These are phyloP conservation scores for Sporothrix globosa DNA, from an alignment of 2,329 filamentous ascomycete species.

Conservation along the genomic window DNA sequence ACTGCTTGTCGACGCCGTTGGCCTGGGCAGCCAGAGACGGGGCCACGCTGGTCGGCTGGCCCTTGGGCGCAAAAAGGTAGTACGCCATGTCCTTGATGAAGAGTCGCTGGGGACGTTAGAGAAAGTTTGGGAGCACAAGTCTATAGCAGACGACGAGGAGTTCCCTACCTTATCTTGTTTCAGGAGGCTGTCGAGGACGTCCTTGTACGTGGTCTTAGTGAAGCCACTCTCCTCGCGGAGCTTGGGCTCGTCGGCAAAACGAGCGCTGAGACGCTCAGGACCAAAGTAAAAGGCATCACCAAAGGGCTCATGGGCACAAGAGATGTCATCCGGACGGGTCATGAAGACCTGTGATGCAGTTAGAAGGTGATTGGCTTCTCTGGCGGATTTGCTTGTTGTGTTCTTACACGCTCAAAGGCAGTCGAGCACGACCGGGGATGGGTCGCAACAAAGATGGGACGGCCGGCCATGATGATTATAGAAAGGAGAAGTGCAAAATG, in stretches of 20 bases:
- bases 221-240: conserved; percentile 66
- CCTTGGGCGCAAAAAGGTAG: conserved; percentile 79
- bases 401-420: conserved; percentile 83
- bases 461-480: conserved; percentile 64
- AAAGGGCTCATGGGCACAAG: conserved; percentile 93
- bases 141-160: neutral
- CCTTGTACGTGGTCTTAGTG: conserved; percentile 69
- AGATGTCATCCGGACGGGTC: conserved; percentile 80
- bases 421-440: conserved; percentile 95
- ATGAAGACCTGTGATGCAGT: conserved; percentile 76
- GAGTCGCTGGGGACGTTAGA: conserved; percentile 61
- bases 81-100: conserved; percentile 99
- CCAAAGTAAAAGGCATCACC: conserved; percentile 97
- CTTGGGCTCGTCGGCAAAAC: conserved; percentile 71
- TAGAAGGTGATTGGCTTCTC: neutral
- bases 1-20: conserved; percentile 40
- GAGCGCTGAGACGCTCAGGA: conserved; percentile 78
- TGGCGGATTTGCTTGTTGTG: neutral
- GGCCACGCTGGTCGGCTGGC: conserved; percentile 69
- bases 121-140: no score
- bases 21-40: conserved; percentile 67
- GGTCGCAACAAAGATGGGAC: conserved; percentile 88
- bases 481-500: no score
- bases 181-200: conserved; percentile 76
- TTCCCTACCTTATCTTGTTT: conserved; percentile 54